Evolutionary conservation across 495 filamentous ascomycete genomes (phyloP), one percentile per base, ranked within the genome.

Genomic region (Aspergillus leporis): DNA sequence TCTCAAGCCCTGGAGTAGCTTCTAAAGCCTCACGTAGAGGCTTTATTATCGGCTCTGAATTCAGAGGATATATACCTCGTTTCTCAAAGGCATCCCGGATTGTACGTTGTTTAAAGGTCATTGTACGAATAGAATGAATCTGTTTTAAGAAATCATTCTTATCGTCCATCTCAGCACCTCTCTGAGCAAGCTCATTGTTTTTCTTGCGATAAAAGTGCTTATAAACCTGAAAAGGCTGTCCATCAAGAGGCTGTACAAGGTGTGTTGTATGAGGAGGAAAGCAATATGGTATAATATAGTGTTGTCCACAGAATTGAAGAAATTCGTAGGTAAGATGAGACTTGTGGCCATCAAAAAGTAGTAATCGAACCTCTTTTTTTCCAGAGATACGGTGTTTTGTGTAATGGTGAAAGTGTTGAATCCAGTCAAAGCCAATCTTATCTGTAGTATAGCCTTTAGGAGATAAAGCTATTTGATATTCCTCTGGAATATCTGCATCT

Each of bases 61-160:
- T 25, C 12, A 50, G 22, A 22, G 41, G 41, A 50, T 50, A 50
- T 18, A 50, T 3, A 22, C 22, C 6, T 50, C 47, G 22, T 14
- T 50, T 50, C 22, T 28, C 25, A 50, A 50, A 50, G 22, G 47
- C 47, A 50, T 50, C 47, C 21, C 47, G 47, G 22, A 50, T 50
- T 50, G 47, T 50, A 50, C 47, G n/a, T 50, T 18, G 25, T 25
- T 50, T 50, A 25, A 28, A 50, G 21, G 47, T 50, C n/a, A 22
- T 22, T 14, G 18, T 25, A 14, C 47, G 47, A 10, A 50, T 25
- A 50, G 12, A 8, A 22, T 18, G 47, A 23, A 50, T 25, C 47
- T 28, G 4, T 23, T 50, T 50, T 50, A 50, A 50, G 25, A 50
- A 50, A 23, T 18, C 47, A 14, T 8, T 23, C 14, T 50, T 50